Evolutionary conservation across 805 yeast genomes (phyloP), one percentile per base, ranked within the genome.

Genomic region (Yarrowia porcina): DNA sequence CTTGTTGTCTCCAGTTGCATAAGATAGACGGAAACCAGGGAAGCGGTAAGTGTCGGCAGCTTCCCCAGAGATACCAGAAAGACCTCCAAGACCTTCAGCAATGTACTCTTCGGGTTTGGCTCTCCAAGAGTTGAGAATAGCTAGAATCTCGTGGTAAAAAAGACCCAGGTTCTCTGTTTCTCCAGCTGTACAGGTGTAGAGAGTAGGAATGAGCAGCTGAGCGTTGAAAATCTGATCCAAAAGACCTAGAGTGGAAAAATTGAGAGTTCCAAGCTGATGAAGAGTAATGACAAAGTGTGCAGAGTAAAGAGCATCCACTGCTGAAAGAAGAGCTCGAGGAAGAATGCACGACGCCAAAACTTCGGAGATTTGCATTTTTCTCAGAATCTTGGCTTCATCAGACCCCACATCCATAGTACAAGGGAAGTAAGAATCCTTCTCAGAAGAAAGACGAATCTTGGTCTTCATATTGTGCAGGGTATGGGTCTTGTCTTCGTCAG

Each of bases 131-230:
- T 82, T 81, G 44, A 86, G 75, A 21, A 73, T 74, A 7, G 71
- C 74, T 44, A 90, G 74, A 1, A 88, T 65, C 23, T 83, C 85
- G 25, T 83, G 77, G 67, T 83, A 82, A 67, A 92, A 91, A 12
- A 89, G 73, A 3, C 96, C 96, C 38, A 91, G 72, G 70, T 89
- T 88, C 68, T 91, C 96, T 1, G 96, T 85, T 70, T 92, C 97
- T 4, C 79, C 73, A 0, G 89, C 80, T 0, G 97, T 88, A 61
- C 85, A 82, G 1, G 93, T 83, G 67, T 82, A 86, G 12, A 91
- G 70, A 1, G 89, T 80, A 2, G 87, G 81, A 52, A 79, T 79
- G 52, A 89, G 71, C 13, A 84, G 72, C 11, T 77, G 76, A 3
- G 76, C 75, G 0, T 75, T 70, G 63, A 90, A 80, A 23, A 90